These are phyloP conservation scores for Penicillium bialowiezense DNA, from an alignment of 495 filamentous ascomycete species.

Conservation along the genomic window DNA sequence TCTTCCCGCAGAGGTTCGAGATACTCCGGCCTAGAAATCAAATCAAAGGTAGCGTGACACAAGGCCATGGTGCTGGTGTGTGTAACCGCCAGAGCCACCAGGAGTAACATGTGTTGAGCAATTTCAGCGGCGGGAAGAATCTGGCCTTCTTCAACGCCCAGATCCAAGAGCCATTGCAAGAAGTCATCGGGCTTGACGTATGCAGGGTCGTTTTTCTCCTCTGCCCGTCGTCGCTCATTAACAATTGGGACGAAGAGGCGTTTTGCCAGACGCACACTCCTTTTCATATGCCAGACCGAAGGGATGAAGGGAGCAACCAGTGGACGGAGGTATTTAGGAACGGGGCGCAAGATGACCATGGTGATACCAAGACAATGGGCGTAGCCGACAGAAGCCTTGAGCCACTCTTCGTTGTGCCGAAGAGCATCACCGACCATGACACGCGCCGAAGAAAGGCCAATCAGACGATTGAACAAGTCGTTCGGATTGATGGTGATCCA, in stretches of 20 bases:
- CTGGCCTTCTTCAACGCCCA: conserved; percentile 18
- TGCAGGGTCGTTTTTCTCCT: conserved; percentile 9
- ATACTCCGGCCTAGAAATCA: conserved; percentile 29
- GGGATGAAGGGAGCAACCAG: conserved; percentile 32
- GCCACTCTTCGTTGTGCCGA: conserved; percentile 54
- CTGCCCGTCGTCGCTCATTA: conserved; percentile 18
- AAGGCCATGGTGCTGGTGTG: conserved; percentile 34
- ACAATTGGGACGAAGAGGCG: conserved; percentile 33
- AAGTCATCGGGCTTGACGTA: conserved; percentile 37
- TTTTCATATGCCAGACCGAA: conserved; percentile 21
- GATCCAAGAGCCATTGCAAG: conserved; percentile 41
- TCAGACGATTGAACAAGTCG: conserved; percentile 36
- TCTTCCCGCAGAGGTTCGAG: conserved; percentile 30
- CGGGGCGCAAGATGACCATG: conserved; percentile 24
- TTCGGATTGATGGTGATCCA: conserved; percentile 26
- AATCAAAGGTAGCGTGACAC: conserved; percentile 34
- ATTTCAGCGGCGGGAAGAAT: conserved; percentile 22
- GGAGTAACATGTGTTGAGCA: conserved; percentile 26
- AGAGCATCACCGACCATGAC: conserved; percentile 54
- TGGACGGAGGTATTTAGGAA: conserved; percentile 37
- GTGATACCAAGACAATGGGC: conserved; percentile 47
- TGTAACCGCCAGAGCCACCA: conserved; percentile 30
- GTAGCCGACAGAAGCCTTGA: conserved; percentile 51
- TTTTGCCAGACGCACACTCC: conserved; percentile 19
- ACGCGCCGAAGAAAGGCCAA: conserved; percentile 53